Evolutionary conservation across 2,329 filamentous ascomycete genomes (phyloP), one percentile per base, ranked within the genome.

Genomic region (Rhytidhysteron rufulum): DNA sequence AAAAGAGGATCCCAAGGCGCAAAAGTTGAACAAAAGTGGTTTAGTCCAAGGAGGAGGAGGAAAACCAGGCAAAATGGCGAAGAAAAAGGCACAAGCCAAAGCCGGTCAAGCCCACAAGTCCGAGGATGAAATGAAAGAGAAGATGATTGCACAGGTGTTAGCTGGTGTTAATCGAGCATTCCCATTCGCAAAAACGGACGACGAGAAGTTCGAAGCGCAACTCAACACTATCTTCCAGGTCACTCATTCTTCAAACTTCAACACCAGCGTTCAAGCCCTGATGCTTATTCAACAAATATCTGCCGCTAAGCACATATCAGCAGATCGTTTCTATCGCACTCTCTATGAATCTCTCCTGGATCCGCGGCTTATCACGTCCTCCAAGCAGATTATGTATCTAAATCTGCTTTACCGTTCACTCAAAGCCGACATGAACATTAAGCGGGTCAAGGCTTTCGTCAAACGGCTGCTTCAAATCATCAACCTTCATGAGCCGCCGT

Each of bases 241-340:
- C 56, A 95, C 93, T 0, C 93, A 98, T 67, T 97, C 91, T 1
- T 88, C 91, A 41, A 98, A 98, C 66, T 97, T 98, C 77, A 98
- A 97, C 69, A 98, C 93, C 1, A 93, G 89, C 60, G 88, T 98
- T 27, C 93, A 98, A 67, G 91, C 93, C 24, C 78, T 98, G 49
- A 85, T 95, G 70, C 74, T 98, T 34, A 94, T 98, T 50, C 93
- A 97, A 62, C 93, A 97, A 63, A 78, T 98, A 20, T 87, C 89
- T 1, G 75, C 82, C 2, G 80, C 83, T 3, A 88, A 93, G 61
- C 85, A 90, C 55, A 75, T 91, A 39, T 84, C 85, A 4, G 83
- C 85, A 10, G 93, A 98, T 57, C 80, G 93, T 45, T 98, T 95
- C 71, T 98, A 97, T 70, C 80, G 89, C 37, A 95, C 90, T 8